Evolutionary conservation across 2,329 filamentous ascomycete genomes (phyloP).

Genomic region (Monilinia fructicola): DNA sequence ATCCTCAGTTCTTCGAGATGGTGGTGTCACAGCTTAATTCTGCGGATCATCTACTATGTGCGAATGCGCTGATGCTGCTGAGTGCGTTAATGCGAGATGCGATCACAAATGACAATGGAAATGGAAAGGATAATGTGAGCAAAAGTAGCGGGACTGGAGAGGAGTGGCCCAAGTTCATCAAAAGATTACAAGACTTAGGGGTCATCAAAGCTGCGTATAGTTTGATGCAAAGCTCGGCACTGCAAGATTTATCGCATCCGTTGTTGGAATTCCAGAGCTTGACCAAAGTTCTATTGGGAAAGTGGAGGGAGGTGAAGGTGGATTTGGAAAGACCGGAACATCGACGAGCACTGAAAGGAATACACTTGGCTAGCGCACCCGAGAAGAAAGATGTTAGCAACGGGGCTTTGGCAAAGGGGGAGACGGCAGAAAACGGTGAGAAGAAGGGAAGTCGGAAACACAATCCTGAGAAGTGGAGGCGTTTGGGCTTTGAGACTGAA

Average conservation of each 20-base stretch:
- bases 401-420: constrained; percentile 36
- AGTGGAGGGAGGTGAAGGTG: constrained; percentile 83
- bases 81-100: constrained; percentile 94
- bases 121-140: constrained; percentile 37
- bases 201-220: constrained; percentile 89
- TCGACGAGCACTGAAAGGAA: constrained; percentile 69
- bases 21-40: constrained; percentile 89
- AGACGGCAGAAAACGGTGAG: constrained; percentile 43
- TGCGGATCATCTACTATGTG: constrained; percentile 92
- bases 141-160: constrained; percentile 49
- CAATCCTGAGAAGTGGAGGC: constrained; percentile 88
- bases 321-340: constrained; percentile 88
- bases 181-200: constrained; percentile 86
- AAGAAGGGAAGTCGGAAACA: constrained; percentile 67
- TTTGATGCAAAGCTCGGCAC: constrained; percentile 89
- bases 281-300: constrained; percentile 81
- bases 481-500: constrained; percentile 88
- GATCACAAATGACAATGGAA: constrained; percentile 65
- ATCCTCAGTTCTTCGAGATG: constrained; percentile 92
- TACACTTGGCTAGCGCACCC: constrained; percentile 80
- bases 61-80: constrained; percentile 91
- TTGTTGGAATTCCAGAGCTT: constrained; percentile 90
- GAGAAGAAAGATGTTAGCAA: constrained; percentile 50
- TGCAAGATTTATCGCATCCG: constrained; percentile 87
- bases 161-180: constrained; percentile 96